Conservation (phyloP, 2,329 filamentous ascomycete genomes). For the Alternaria ethzedia region DNA sequence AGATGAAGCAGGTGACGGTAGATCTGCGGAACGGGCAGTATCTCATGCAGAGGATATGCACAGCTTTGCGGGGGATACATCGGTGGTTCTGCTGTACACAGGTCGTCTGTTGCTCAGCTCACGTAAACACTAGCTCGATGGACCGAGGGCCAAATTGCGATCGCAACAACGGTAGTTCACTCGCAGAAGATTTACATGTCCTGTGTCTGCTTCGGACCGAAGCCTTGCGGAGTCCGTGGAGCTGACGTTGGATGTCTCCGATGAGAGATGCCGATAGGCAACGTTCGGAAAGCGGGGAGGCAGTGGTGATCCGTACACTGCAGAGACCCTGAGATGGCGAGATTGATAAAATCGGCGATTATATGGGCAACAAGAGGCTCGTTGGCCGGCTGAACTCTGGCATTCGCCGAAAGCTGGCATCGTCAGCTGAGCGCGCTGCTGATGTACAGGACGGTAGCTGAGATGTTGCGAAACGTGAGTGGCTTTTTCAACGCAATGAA, state of each 20-base stretch:
- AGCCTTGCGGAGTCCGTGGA: neutral
- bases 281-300: neutral
- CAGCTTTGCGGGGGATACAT: neutral
- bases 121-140: neutral
- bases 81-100: neutral
- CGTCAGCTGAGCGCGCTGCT: neutral
- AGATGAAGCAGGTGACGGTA: neutral
- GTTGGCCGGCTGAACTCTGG: neutral
- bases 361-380: neutral
- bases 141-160: neutral
- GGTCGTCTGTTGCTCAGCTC: neutral
- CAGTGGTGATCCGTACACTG: neutral
- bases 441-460: neutral
- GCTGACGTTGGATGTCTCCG: constrained; percentile 1
- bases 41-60: neutral
- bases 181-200: neutral
- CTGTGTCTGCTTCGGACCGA: neutral
- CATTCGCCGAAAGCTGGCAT: neutral
- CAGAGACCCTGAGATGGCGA: neutral
- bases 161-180: neutral
- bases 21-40: neutral
- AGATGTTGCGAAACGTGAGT: constrained; percentile 3
- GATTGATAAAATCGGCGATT: neutral
- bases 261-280: neutral
- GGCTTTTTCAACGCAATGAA: constrained; percentile 4